These are phyloP conservation scores for Cyberlindnera lachancei DNA, from an alignment of 805 yeast species.

Conservation along the genomic window DNA sequence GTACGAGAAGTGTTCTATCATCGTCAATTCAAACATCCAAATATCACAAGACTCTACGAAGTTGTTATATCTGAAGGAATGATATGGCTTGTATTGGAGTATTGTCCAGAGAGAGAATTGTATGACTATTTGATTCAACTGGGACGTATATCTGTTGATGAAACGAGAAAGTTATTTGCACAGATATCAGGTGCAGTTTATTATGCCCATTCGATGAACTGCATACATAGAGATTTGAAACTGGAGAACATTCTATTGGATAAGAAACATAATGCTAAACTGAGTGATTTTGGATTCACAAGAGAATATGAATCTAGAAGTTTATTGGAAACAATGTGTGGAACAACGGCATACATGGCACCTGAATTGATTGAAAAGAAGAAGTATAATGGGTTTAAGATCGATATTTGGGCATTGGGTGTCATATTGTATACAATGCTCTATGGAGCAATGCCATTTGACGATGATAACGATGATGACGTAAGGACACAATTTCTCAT, in stretches of 20 bases:
- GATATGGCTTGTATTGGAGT: conserved; percentile 86
- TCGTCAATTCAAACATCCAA: conserved; percentile 73
- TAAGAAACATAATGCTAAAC: conserved; percentile 52
- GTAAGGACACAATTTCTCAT: conserved; percentile 52
- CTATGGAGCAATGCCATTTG: conserved; percentile 87
- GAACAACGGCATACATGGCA: conserved; percentile 94
- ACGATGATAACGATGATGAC: conserved; percentile 72
- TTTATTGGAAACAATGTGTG: conserved; percentile 77
- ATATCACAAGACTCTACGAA: conserved; percentile 80
- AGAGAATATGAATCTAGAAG: conserved; percentile 58
- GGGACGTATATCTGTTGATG: conserved; percentile 42
- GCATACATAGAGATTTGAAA: conserved; percentile 80
- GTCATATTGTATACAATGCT: conserved; percentile 78
- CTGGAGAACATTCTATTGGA: conserved; percentile 69
- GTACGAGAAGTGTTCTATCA: conserved; percentile 89
- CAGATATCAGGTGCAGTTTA: conserved; percentile 53
- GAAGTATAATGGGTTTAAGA: conserved; percentile 71
- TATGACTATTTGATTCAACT: conserved; percentile 54
- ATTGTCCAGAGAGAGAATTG: conserved; percentile 77
- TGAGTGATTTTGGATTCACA: conserved; percentile 93
- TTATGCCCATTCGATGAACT: conserved; percentile 69
- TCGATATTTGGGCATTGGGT: conserved; percentile 91
- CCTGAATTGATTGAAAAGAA: conserved; percentile 73
- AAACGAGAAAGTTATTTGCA: conserved; percentile 46
- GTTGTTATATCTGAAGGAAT: conserved; percentile 63